Conservation (phyloP, 2,329 filamentous ascomycete genomes). For the Trichoderma harzianum region DNA sequence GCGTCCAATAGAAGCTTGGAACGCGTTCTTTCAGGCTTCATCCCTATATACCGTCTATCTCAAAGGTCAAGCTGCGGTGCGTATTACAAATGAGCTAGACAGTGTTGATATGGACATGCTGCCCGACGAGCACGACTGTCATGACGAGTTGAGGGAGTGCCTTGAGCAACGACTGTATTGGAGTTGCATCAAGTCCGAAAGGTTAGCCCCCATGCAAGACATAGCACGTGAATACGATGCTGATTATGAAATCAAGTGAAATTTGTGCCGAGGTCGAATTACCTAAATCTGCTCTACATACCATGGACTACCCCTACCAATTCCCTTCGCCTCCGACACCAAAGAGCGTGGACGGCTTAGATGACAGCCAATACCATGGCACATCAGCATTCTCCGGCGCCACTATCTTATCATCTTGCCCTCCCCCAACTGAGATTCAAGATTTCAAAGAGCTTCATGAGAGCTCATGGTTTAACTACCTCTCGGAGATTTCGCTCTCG, state of each 20-base stretch:
- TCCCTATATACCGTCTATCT: background rate
- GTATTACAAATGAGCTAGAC: background rate
- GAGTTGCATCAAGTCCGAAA: conserved; percentile 1
- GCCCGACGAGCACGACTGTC: background rate
- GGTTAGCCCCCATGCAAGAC: background rate
- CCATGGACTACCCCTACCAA: background rate
- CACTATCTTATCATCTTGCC: background rate
- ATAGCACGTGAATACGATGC: background rate
- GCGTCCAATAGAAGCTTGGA: background rate
- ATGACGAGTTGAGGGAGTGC: background rate
- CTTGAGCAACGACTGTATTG: background rate
- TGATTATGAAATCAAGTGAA: background rate
- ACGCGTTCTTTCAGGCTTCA: background rate
- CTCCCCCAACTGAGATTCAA: background rate
- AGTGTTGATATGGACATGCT: background rate
- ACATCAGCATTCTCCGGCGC: background rate
- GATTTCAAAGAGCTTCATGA: background rate
- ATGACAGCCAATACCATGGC: background rate
- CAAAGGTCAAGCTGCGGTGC: background rate
- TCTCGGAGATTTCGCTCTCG: background rate
- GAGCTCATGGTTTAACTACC: background rate
- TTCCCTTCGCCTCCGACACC: background rate
- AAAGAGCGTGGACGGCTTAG: background rate
- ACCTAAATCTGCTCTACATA: background rate
- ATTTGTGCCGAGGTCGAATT: background rate